A percentile compares a stretch with the other conserved stretches of the same genome.
Conservation (phyloP, 1,284 basidiomycete species). For the Heliocybe sulcata region DNA sequence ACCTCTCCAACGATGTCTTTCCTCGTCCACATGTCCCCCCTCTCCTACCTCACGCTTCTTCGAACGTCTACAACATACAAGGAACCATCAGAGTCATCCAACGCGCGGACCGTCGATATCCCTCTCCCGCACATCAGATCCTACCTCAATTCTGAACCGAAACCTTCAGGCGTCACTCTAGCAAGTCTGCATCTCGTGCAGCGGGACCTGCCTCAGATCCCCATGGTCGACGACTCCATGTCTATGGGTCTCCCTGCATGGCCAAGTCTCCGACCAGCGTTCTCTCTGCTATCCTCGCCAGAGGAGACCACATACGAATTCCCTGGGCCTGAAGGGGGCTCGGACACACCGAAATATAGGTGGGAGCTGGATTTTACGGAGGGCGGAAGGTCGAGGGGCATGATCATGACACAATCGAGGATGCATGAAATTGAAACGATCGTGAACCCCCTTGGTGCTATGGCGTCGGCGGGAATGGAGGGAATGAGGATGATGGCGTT, state of each 20-base stretch:
- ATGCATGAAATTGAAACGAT: slow-evolving; percentile 62
- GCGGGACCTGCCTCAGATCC: slow-evolving; percentile 10
- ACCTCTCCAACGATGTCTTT: slow-evolving; percentile 62
- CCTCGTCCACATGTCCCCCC: slow-evolving; percentile 59
- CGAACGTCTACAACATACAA: slow-evolving; percentile 23
- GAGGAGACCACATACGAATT: neutral
- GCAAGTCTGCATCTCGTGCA: slow-evolving; percentile 49
- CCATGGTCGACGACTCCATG: slow-evolving; percentile 11
- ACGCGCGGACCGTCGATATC: slow-evolving; percentile 37
- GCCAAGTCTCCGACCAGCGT: slow-evolving; percentile 12
- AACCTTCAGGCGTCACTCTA: slow-evolving; percentile 40
- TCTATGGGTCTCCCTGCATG: slow-evolving; percentile 15
- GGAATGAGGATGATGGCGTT: slow-evolving; percentile 43
- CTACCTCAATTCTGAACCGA: slow-evolving; percentile 29
- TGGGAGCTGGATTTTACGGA: slow-evolving; percentile 72
- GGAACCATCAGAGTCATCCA: slow-evolving; percentile 9
- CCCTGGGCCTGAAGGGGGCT: neutral
- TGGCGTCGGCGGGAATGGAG: slow-evolving; percentile 26
- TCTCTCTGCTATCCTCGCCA: slow-evolving; percentile 13
- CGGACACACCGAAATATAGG: slow-evolving; percentile 2
- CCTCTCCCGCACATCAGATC: slow-evolving; percentile 39
- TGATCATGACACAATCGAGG: slow-evolving; percentile 64
- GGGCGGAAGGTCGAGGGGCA: slow-evolving; percentile 40
- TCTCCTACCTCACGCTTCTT: slow-evolving; percentile 55
- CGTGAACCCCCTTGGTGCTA: slow-evolving; percentile 46